phyloP scores from a whole-genome alignment of 1,284 basidiomycete genomes.

The Apiotrichum akiyoshidainum region DNA sequence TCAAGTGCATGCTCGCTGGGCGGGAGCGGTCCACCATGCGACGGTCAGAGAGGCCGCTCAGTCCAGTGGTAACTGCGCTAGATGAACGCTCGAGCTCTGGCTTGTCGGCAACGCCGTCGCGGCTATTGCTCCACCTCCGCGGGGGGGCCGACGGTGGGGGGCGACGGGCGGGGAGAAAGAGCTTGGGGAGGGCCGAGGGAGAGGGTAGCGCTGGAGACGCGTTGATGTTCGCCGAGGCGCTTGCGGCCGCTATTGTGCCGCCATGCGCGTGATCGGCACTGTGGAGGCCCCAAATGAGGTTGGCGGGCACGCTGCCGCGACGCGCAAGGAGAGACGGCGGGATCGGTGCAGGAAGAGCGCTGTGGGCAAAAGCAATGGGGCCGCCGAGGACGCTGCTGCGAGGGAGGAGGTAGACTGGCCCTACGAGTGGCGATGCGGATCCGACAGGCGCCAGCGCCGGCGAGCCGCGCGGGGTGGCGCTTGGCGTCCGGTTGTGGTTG shows the following conservation, averaged over 20 bases:
- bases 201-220: neutral
- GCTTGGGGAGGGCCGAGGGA: neutral
- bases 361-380: slow-evolving; percentile 25
- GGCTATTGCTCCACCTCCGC: neutral
- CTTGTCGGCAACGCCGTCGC: neutral
- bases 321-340: slow-evolving; percentile 30
- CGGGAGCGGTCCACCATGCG: neutral
- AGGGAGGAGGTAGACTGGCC: slow-evolving; percentile 6
- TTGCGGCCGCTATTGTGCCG: neutral
- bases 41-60: neutral
- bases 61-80: neutral
- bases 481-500: neutral
- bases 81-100: neutral
- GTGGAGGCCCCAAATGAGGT: slow-evolving; percentile 4
- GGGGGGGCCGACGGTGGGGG: neutral
- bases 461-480: neutral
- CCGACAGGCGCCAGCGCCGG: neutral
- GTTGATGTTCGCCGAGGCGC: neutral
- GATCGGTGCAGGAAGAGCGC: slow-evolving; percentile 25
- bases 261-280: neutral
- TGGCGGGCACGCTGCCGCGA: slow-evolving; percentile 17
- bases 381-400: neutral
- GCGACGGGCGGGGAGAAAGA: neutral
- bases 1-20: neutral
- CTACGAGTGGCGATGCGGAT: neutral